Conservation (phyloP, 805 yeast genomes). For the Candida ovalis region DNA sequence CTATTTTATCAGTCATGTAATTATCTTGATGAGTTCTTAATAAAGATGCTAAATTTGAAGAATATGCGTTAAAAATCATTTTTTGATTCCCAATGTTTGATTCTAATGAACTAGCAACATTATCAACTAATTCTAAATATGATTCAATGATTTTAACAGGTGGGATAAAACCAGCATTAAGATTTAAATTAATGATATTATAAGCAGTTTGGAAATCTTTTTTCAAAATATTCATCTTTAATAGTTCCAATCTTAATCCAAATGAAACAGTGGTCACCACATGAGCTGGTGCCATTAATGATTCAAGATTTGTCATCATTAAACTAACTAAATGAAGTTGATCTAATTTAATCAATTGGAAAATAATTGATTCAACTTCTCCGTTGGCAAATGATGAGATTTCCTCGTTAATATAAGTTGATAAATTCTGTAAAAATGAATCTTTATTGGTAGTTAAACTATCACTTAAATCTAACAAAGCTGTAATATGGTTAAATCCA, state of each 20-base stretch:
- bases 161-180: conserved; percentile 12
- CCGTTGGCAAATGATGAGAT: neutral
- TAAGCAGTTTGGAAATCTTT: conserved; percentile 19
- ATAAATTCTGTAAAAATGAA: conserved; percentile 3
- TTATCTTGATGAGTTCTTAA: conserved; percentile 9
- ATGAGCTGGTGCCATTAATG: neutral
- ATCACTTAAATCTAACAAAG: conserved; percentile 4
- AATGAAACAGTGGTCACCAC: conserved; percentile 1
- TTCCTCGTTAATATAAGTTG: conserved; percentile 2
- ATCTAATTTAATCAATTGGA: conserved; percentile 4
- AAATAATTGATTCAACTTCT: neutral
- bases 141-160: conserved; percentile 6
- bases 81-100: conserved; percentile 14
- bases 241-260: conserved; percentile 8
- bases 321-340: conserved; percentile 6
- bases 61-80: conserved; percentile 23
- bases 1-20: conserved; percentile 4
- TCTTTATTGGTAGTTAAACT: neutral
- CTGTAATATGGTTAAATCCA: conserved; percentile 5
- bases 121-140: conserved; percentile 15
- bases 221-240: conserved; percentile 11
- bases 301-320: conserved; percentile 6
- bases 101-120: conserved; percentile 12
- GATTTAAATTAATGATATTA: conserved; percentile 11
- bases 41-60: conserved; percentile 12